Percentiles rank a stretch among this genome's conserved stretches.
Conservation (phyloP, 495 filamentous ascomycete species). For the Bacidia rubella region DNA sequence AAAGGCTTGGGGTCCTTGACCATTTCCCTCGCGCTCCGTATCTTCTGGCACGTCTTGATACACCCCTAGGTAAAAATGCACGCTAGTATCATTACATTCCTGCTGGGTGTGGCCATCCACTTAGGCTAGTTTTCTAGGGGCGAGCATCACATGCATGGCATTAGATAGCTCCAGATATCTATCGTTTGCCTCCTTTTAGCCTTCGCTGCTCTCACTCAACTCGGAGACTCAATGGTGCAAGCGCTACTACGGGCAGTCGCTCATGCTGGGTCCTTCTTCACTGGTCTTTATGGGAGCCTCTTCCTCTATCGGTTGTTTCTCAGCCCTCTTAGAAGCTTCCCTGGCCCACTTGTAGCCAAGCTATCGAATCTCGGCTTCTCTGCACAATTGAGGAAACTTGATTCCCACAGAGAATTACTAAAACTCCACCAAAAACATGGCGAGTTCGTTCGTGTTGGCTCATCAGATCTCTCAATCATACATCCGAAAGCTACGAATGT, state of each 20-base stretch:
- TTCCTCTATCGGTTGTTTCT: conserved; percentile 25
- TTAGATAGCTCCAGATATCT: conserved; percentile 18
- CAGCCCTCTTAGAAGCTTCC: conserved; percentile 26
- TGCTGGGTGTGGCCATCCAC: conserved; percentile 14
- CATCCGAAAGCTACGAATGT: conserved; percentile 24
- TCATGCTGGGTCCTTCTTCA: conserved; percentile 17
- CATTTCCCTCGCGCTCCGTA: no score
- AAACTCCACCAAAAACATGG: conserved; percentile 35
- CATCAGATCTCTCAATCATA: conserved; percentile 27
- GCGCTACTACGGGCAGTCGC: neutral
- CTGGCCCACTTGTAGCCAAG: conserved; percentile 25
- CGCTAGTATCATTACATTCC: neutral
- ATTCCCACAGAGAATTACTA: conserved; percentile 23
- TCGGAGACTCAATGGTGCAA: conserved; percentile 3
- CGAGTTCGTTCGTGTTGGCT: conserved; percentile 24
- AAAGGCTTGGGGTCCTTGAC: no score
- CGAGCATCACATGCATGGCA: conserved; percentile 26
- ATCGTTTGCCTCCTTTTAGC: conserved; percentile 10
- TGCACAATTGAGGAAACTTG: conserved; percentile 14
- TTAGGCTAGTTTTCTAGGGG: conserved; percentile 23
- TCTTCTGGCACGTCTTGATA: neutral
- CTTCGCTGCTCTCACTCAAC: neutral
- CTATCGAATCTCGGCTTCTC: conserved; percentile 24
- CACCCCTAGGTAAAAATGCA: neutral
- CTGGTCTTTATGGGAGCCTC: conserved; percentile 25